phyloP scores from a whole-genome alignment of 2,329 filamentous ascomycete species.

The Fusarium goolgardi region DNA sequence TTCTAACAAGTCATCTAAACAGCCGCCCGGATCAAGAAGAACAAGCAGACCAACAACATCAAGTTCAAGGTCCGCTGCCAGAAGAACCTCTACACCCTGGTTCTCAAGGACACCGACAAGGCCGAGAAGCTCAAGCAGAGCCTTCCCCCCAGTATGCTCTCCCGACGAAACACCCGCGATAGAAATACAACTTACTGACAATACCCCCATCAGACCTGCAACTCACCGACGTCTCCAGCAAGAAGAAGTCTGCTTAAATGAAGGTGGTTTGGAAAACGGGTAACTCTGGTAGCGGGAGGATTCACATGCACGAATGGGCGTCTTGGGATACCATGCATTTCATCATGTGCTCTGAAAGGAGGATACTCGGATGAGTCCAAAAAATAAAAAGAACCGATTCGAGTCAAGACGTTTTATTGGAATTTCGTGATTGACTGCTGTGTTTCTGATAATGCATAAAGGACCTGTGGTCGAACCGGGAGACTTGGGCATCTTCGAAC shows the following conservation, averaged over 20 bases:
- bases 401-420: constrained; percentile 44
- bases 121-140: constrained; percentile 99
- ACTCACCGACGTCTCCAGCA: constrained; percentile 67
- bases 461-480: constrained; percentile 43
- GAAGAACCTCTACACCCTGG: constrained; percentile 95
- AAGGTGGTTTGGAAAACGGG: constrained; percentile 44
- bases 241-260: constrained; percentile 55
- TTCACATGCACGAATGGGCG: constrained; percentile 62
- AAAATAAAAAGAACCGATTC: constrained; percentile 52
- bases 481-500: constrained; percentile 35
- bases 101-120: constrained; percentile 99
- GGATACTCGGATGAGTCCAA: constrained; percentile 55
- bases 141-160: constrained; percentile 89
- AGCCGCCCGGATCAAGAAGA: constrained; percentile 97
- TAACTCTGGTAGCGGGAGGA: constrained; percentile 49
- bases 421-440: constrained; percentile 23
- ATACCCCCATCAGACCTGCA: constrained; percentile 56
- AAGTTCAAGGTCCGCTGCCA: constrained; percentile 99
- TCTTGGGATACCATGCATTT: constrained; percentile 68
- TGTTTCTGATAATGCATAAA: constrained; percentile 40
- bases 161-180: constrained; percentile 6
- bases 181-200: constrained; percentile 19
- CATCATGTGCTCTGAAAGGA: constrained; percentile 56
- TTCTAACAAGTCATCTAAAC: constrained; percentile 48
- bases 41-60: constrained; percentile 88